A percentile compares a stretch with the other conserved stretches of the same genome.
Conservation (phyloP, 768 basidiomycete genomes). For the Leccinum uliginosum region DNA sequence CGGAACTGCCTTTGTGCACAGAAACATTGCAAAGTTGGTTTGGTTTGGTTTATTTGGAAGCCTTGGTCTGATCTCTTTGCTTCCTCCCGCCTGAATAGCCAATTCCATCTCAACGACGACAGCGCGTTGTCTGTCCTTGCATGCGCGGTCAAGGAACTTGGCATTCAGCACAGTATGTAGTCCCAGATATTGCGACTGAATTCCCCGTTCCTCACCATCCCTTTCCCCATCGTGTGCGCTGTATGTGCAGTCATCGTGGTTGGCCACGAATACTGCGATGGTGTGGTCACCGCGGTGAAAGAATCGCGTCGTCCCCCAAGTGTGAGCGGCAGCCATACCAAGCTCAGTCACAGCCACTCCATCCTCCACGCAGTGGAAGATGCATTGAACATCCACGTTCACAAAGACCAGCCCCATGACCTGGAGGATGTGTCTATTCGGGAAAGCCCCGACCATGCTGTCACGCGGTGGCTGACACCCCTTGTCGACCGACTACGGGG, state of each 20-base stretch:
- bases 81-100: slow-evolving; percentile 52
- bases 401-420: slow-evolving; percentile 5
- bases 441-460: slow-evolving; percentile 37
- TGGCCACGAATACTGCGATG: slow-evolving; percentile 82
- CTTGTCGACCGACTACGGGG: slow-evolving; percentile 49
- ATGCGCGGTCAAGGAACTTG: slow-evolving; percentile 65
- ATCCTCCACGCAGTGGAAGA: slow-evolving; percentile 5
- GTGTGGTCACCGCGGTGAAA: slow-evolving; percentile 43
- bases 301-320: slow-evolving; percentile 38
- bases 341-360: slow-evolving; percentile 12
- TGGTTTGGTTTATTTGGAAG: not conserved
- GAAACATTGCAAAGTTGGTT: slow-evolving; percentile 72
- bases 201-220: not conserved
- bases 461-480: slow-evolving; percentile 71
- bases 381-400: slow-evolving; percentile 20
- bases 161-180: slow-evolving; percentile 67
- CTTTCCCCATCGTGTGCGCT: slow-evolving; percentile 4
- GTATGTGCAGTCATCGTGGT: slow-evolving; percentile 60
- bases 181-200: not conserved
- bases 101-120: slow-evolving; percentile 66
- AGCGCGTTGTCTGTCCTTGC: slow-evolving; percentile 66
- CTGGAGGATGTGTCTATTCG: too few species aligned
- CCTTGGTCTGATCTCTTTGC: not conserved
- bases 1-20: slow-evolving; percentile 78
- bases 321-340: slow-evolving; percentile 25